Percentiles rank a stretch among this genome's conserved stretches.
phyloP scores from a whole-genome alignment of 140 eudicot species.

The Erigeron philadelphicus region DNA sequence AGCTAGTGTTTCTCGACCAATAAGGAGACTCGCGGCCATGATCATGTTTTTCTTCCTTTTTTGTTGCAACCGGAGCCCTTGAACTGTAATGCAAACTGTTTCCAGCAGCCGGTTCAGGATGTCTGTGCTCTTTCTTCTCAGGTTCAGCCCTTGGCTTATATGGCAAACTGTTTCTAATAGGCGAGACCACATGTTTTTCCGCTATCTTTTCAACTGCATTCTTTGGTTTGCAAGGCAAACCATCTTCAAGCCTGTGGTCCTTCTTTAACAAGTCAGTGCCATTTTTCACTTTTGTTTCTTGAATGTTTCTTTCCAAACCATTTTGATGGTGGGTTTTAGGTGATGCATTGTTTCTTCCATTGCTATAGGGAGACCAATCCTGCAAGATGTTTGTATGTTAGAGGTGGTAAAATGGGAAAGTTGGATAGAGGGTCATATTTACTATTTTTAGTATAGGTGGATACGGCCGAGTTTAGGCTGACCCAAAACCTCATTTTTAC shows the following conservation, averaged over 20 bases:
- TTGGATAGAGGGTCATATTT: background rate
- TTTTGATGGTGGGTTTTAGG: conserved; percentile 21
- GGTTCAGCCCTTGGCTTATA: conserved; percentile 13
- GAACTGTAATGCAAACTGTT: conserved; percentile 18
- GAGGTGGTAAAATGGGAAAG: background rate
- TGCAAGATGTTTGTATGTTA: conserved; percentile 27
- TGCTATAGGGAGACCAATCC: conserved; percentile 31
- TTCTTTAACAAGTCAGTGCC: conserved; percentile 4
- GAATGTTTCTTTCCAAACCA: conserved; percentile 6
- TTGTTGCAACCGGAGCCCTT: conserved; percentile 20
- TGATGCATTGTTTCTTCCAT: conserved; percentile 24
- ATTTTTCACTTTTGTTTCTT: conserved; percentile 16
- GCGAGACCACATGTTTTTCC: background rate
- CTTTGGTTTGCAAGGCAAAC: conserved; percentile 14
- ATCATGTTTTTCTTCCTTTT: conserved; percentile 19
- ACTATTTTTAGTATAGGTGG: background rate
- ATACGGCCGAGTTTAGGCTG: background rate
- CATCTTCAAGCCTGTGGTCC: background rate
- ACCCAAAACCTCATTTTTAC: background rate
- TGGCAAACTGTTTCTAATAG: background rate
- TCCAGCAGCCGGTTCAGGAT: background rate
- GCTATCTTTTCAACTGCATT: conserved; percentile 7
- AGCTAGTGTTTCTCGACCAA: conserved; percentile 34
- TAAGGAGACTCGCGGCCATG: conserved; percentile 23
- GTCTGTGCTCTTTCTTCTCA: conserved; percentile 19